Evolutionary conservation across 2,329 filamentous ascomycete species (phyloP).

Genomic region (Anisogramma anomala): DNA sequence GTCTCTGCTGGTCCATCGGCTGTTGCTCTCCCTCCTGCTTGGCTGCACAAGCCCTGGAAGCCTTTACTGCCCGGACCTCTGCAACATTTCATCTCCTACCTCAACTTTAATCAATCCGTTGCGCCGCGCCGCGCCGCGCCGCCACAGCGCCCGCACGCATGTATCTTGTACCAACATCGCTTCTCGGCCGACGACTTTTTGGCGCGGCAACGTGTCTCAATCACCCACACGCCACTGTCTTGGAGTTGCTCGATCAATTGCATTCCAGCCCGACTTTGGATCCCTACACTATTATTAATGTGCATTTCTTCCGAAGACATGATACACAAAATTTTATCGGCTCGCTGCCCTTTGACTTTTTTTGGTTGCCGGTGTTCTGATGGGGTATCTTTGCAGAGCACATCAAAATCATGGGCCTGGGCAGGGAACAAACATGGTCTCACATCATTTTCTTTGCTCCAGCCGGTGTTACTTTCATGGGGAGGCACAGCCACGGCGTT

Average conservation of each 20-base stretch:
- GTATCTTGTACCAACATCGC: constrained; percentile 11
- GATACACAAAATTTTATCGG: constrained; percentile 13
- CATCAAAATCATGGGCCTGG: constrained; percentile 16
- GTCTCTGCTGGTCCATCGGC: too few relatives aligned
- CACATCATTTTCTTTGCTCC: constrained; percentile 2
- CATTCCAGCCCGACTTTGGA: constrained; percentile 18
- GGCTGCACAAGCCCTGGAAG: too few relatives aligned
- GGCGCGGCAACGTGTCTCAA: constrained; percentile 2
- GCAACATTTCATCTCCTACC: constrained; percentile 7
- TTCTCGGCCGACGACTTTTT: background rate
- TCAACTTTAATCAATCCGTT: constrained; percentile 12
- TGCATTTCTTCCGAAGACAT: constrained; percentile 18
- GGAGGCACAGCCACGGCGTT: constrained; percentile 26
- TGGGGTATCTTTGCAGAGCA: constrained; percentile 9
- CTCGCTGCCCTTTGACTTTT: background rate
- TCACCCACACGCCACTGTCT: constrained; percentile 7
- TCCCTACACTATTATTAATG: constrained; percentile 23
- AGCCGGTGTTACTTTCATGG: constrained; percentile 20
- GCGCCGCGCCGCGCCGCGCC: constrained; percentile 10
- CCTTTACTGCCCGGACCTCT: too few relatives aligned
- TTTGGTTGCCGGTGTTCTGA: background rate
- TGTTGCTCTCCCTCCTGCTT: too few relatives aligned
- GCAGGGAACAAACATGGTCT: constrained; percentile 9
- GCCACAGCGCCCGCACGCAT: too few relatives aligned
- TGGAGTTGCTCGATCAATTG: constrained; percentile 11